phyloP scores from a whole-genome alignment of 2,329 filamentous ascomycete species.

The Penicillium olsonii region DNA sequence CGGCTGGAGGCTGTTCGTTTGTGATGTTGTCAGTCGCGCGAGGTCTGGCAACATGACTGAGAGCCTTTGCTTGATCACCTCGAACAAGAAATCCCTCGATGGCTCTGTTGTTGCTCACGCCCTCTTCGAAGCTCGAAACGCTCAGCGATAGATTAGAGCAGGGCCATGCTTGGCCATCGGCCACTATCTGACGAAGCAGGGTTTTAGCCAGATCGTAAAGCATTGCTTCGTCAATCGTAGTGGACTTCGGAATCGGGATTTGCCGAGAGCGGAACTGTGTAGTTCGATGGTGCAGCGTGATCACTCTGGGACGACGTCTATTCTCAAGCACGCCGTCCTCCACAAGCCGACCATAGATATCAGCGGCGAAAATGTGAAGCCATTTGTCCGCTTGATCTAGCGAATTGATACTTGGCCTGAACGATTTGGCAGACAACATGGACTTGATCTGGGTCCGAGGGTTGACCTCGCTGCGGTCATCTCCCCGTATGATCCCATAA shows the following conservation, averaged over 20 bases:
- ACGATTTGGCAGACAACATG: conserved; percentile 96
- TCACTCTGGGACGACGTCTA: conserved; percentile 79
- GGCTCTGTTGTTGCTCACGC: conserved; percentile 76
- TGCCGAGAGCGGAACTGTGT: conserved; percentile 74
- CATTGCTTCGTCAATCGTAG: conserved; percentile 67
- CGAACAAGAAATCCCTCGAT: conserved; percentile 84
- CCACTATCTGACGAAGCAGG: conserved; percentile 74
- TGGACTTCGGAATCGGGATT: conserved; percentile 74
- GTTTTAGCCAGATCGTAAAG: conserved; percentile 76
- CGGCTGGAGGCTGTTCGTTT: conserved; percentile 21
- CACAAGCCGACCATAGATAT: conserved; percentile 85
- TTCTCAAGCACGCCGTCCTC: conserved; percentile 90
- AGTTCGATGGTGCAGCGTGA: conserved; percentile 79
- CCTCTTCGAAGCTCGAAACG: conserved; percentile 90
- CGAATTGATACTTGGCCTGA: conserved; percentile 77
- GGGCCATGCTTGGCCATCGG: conserved; percentile 81
- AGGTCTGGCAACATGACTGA: conserved; percentile 28
- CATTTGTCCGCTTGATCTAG: conserved; percentile 78
- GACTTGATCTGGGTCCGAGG: conserved; percentile 91
- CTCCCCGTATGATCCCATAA: conserved; percentile 78
- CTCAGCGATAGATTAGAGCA: conserved; percentile 87
- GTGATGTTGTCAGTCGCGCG: conserved; percentile 12
- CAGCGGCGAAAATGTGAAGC: conserved; percentile 87
- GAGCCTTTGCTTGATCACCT: conserved; percentile 57
- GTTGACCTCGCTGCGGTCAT: conserved; percentile 86